A percentile compares a stretch with the other conserved stretches of the same genome.
phyloP scores from a whole-genome alignment of 2,329 filamentous ascomycete species.

The Botrytis deweyae region DNA sequence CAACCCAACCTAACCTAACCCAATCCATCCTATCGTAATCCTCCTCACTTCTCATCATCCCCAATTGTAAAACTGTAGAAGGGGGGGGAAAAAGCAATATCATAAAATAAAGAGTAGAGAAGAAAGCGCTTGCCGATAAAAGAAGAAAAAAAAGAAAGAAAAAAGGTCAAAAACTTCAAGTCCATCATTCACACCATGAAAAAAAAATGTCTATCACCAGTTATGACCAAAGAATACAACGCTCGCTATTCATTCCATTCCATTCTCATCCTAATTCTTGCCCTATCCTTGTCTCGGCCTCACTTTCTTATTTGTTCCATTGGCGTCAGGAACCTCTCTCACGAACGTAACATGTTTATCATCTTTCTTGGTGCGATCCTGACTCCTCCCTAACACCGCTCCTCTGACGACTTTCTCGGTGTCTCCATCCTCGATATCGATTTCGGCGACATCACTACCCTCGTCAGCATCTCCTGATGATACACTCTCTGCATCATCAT shows the following conservation, averaged over 20 bases:
- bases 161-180: neutral
- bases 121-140: slow-evolving; percentile 5
- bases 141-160: neutral
- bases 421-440: slow-evolving; percentile 55
- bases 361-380: slow-evolving; percentile 35
- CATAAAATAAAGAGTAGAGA: neutral
- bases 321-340: slow-evolving; percentile 30
- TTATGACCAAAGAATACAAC: neutral
- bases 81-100: neutral
- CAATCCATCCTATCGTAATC: neutral
- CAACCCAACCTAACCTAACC: neutral
- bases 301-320: neutral
- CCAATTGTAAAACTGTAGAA: neutral
- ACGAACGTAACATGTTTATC: slow-evolving; percentile 42
- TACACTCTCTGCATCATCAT: slow-evolving; percentile 55
- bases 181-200: neutral
- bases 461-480: slow-evolving; percentile 52
- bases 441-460: slow-evolving; percentile 62
- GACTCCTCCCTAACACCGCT: slow-evolving; percentile 33
- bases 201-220: neutral
- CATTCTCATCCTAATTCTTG: neutral
- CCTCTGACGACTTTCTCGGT: slow-evolving; percentile 35
- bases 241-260: neutral
- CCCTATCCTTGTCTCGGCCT: neutral
- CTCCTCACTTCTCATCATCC: neutral